Evolutionary conservation across 108 stramenopile species (phyloP), one percentile per base, ranked within the genome.

Genomic region (Skeletonema marinoi): DNA sequence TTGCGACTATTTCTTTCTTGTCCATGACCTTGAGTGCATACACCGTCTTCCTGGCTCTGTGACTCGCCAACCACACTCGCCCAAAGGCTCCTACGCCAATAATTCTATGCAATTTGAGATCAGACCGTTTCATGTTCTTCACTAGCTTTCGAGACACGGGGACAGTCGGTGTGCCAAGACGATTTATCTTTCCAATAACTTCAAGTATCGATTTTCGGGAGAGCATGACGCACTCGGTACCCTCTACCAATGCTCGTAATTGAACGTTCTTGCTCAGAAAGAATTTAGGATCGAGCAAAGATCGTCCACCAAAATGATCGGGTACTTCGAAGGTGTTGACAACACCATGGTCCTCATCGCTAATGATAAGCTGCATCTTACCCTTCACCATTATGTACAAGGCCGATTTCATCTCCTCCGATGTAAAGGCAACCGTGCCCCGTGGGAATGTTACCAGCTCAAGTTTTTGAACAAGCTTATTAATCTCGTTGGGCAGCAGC

Each of bases 41-140:
- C 14, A 84, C 38, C 50, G 39, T 19, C 21, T 51, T 70, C 19
- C 51, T 54, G 21, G 41, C 48, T 36, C 66, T 71, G 31, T 78
- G 74, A 29, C 84, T 69, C 1, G 87, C 90, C 30, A 97, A 74
- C 90, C 92, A 94, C 21, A 98, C 98, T 69, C 90, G 84, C 1
- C 98, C 98, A 66, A 98, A 95, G 35, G 92, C 92, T 2, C 97
- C 97, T 10, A 94, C 90, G 16, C 97, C 97, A 10, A 97, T 80
- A 2, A 90, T 93, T 30, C 78, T 50, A 16, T 85, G 60, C 14
- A 77, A 67, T 33, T 85, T 73, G 16, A 89, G 62, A 59, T 89
- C 86, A 44, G 74, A 66, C 0, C 85, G 58, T 68, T 82, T 65
- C 51, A 83, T 71, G 48, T 77, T 74, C 60, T 71, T 84, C 38